Percentiles rank a stretch among this genome's conserved stretches.
phyloP scores from a whole-genome alignment of 2,329 filamentous ascomycete genomes.

The Leptosphaerulina australis region DNA sequence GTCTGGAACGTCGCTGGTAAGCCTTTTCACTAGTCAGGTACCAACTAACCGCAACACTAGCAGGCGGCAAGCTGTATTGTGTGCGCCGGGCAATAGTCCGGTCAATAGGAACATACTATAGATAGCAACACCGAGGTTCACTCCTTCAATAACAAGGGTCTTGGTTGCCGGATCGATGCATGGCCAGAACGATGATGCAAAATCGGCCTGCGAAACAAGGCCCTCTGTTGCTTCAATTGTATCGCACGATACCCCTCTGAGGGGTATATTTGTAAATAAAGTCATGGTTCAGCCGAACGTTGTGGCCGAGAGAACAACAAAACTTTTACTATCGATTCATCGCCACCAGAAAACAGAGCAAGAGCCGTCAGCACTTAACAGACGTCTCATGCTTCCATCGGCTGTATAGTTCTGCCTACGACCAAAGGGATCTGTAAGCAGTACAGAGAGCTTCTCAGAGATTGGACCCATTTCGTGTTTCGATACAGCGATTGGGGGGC shows the following conservation, averaged over 20 bases:
- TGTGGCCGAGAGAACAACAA: background rate
- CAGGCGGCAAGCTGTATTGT: background rate
- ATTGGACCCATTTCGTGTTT: constrained; percentile 45
- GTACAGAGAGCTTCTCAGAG: constrained; percentile 41
- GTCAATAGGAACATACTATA: constrained; percentile 11
- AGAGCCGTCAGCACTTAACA: constrained; percentile 43
- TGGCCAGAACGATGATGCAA: background rate
- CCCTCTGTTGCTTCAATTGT: background rate
- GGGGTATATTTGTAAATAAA: constrained; percentile 1
- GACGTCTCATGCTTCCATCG: constrained; percentile 35
- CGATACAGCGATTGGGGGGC: constrained; percentile 38
- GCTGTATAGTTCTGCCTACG: constrained; percentile 34
- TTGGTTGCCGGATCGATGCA: background rate
- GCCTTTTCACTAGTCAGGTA: constrained; percentile 17
- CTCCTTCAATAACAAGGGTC: background rate
- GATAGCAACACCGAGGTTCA: background rate
- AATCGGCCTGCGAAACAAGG: background rate
- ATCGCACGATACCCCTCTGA: no score
- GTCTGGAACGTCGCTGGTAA: constrained; percentile 1
- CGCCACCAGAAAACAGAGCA: constrained; percentile 46
- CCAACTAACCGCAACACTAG: constrained; percentile 9
- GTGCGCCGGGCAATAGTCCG: constrained; percentile 3
- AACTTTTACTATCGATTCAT: constrained; percentile 19
- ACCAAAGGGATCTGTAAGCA: constrained; percentile 47
- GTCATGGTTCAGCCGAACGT: background rate